These are phyloP conservation scores for Saitoella complicata DNA, from an alignment of 805 yeast genomes.

Conservation along the genomic window DNA sequence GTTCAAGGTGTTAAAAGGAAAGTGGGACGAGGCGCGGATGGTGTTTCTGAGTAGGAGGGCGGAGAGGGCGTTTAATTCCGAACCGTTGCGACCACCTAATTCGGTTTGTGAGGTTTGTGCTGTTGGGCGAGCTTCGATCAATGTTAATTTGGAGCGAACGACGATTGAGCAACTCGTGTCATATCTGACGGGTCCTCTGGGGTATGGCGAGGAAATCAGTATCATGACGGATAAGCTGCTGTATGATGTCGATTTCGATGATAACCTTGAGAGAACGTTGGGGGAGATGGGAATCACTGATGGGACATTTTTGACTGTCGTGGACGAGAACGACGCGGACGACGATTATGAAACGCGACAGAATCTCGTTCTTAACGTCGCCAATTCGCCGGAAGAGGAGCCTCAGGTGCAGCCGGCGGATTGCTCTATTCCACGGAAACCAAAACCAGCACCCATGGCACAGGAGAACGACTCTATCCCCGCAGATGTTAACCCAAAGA, in stretches of 20 bases:
- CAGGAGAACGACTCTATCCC: too few species aligned
- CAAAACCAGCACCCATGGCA: too few species aligned
- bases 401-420: too few species aligned
- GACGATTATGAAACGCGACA: conserved; percentile 3
- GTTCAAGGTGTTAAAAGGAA: conserved; percentile 31
- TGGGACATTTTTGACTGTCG: conserved; percentile 52
- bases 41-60: conserved; percentile 39
- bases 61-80: conserved; percentile 49
- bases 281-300: conserved; percentile 35
- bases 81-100: conserved; percentile 45
- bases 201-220: conserved; percentile 39
- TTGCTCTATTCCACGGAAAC: too few species aligned
- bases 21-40: conserved; percentile 17
- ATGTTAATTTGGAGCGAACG: conserved; percentile 13
- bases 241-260: conserved; percentile 81
- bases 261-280: conserved; percentile 38
- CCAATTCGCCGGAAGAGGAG: too few species aligned
- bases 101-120: conserved; percentile 45
- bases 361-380: too few species aligned
- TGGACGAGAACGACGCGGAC: conserved; percentile 69
- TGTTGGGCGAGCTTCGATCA: conserved; percentile 19
- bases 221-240: conserved; percentile 48
- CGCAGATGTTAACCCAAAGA: too few species aligned
- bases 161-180: conserved; percentile 40
- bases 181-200: conserved; percentile 30